These are phyloP conservation scores for Gentiana dahurica DNA, from an alignment of 257 asterid species.

Conservation along the genomic window DNA sequence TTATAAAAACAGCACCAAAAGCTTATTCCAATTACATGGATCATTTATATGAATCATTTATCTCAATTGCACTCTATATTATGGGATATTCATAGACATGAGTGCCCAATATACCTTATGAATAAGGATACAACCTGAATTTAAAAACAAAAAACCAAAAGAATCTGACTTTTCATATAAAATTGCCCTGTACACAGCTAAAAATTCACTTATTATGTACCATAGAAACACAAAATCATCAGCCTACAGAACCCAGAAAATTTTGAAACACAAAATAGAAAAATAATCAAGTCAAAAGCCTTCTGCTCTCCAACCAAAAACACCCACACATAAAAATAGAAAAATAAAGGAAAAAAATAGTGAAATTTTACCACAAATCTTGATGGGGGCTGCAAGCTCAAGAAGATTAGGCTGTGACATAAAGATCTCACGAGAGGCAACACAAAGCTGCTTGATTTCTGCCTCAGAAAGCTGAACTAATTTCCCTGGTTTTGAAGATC, in stretches of 20 bases:
- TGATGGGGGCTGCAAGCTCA: slow-evolving; percentile 91
- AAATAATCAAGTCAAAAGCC: not conserved
- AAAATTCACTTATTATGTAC: not conserved
- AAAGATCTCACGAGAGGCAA: slow-evolving; percentile 69
- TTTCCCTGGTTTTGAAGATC: slow-evolving; percentile 89
- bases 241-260: not conserved
- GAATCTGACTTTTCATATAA: not conserved
- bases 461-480: slow-evolving; percentile 77
- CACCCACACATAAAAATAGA: not conserved
- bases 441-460: slow-evolving; percentile 84
- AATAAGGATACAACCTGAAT: too few species aligned
- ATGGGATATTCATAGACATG: too few species aligned
- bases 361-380: slow-evolving; percentile 61
- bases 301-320: not conserved
- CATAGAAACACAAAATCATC: not conserved
- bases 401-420: slow-evolving; percentile 77
- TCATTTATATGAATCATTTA: too few species aligned
- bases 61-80: too few species aligned
- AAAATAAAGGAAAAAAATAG: not conserved
- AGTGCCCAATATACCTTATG: too few species aligned
- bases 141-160: not conserved
- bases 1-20: too few species aligned
- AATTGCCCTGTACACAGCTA: not conserved
- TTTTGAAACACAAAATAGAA: not conserved
- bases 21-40: too few species aligned